Conservation (phyloP, 2,329 filamentous ascomycete genomes). For the Fusarium coicis region DNA sequence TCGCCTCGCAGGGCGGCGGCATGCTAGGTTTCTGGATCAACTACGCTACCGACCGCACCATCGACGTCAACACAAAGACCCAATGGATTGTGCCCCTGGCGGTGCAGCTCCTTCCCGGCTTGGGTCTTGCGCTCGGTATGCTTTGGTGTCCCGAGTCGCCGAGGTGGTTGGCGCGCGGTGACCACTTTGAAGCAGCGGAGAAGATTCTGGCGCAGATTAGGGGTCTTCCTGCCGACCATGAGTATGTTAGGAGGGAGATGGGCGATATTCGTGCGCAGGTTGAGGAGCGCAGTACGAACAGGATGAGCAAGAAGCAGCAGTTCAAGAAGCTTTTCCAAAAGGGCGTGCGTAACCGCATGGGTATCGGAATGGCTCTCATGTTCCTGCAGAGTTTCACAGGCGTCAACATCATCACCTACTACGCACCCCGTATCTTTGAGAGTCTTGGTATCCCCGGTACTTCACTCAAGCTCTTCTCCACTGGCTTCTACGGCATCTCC, state of each 20-base stretch:
- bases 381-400: slow-evolving; percentile 52
- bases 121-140: slow-evolving; percentile 65
- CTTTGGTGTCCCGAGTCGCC: slow-evolving; percentile 69
- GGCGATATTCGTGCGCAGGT: slow-evolving; percentile 68
- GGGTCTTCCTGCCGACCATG: slow-evolving; percentile 49
- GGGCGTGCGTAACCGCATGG: slow-evolving; percentile 48
- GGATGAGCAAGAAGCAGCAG: slow-evolving; percentile 44
- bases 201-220: slow-evolving; percentile 49
- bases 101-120: slow-evolving; percentile 66
- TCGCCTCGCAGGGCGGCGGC: slow-evolving; percentile 46
- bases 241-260: slow-evolving; percentile 59
- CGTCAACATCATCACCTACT: slow-evolving; percentile 71
- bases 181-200: slow-evolving; percentile 63
- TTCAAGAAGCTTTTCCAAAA: slow-evolving; percentile 51
- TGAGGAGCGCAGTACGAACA: slow-evolving; percentile 54
- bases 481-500: slow-evolving; percentile 54
- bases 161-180: slow-evolving; percentile 67
- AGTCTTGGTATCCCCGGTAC: slow-evolving; percentile 51
- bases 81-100: slow-evolving; percentile 67
- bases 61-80: slow-evolving; percentile 45
- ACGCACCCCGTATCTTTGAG: slow-evolving; percentile 53
- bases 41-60: slow-evolving; percentile 44
- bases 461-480: slow-evolving; percentile 50
- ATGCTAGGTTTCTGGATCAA: slow-evolving; percentile 56
- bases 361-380: slow-evolving; percentile 65